Percentiles rank a stretch among this genome's conserved stretches.
Evolutionary conservation across 208 protist species (phyloP).

Genomic region (Jaenimonas drosophilae): DNA sequence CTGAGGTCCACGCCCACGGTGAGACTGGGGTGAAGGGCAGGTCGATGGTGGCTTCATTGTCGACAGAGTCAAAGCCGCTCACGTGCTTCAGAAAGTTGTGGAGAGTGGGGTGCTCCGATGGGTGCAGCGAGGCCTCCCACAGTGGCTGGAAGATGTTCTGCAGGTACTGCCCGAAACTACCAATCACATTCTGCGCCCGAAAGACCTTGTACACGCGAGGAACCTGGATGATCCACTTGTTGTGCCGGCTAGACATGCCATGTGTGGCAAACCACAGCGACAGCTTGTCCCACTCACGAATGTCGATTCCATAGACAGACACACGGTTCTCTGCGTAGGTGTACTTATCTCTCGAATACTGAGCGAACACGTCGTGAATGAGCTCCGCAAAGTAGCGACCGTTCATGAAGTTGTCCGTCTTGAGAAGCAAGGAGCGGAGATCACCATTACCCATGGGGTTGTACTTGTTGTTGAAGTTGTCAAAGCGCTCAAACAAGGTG

Average conservation of each 20-base stretch:
- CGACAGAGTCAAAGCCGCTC: conserved; percentile 97
- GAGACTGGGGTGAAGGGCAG: conserved; percentile 63
- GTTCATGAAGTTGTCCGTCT: conserved; percentile 98
- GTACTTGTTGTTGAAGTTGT: conserved; percentile 99
- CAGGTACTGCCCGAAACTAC: conserved; percentile 94
- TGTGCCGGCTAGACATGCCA: conserved; percentile 93
- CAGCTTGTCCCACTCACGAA: conserved; percentile 94
- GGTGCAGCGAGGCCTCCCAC: conserved; percentile 96
- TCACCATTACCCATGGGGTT: conserved; percentile 94
- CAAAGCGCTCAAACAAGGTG: conserved; percentile 97
- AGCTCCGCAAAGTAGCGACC: conserved; percentile 97
- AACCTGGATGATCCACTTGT: conserved; percentile 98
- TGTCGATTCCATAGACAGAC: conserved; percentile 88
- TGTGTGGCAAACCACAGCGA: conserved; percentile 94
- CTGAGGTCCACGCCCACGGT: conserved; percentile 89
- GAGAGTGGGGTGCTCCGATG: conserved; percentile 91
- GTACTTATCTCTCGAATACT: conserved; percentile 94
- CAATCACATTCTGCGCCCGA: conserved; percentile 80
- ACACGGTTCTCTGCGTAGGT: conserved; percentile 92
- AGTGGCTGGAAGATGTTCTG: conserved; percentile 98
- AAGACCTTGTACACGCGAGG: conserved; percentile 95
- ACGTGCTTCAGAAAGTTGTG: conserved; percentile 96
- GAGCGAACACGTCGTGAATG: conserved; percentile 92
- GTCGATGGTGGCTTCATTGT: conserved; percentile 97
- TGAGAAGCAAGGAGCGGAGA: conserved; percentile 96